These are phyloP conservation scores for Neurospora cerealis DNA, from an alignment of 495 filamentous ascomycete genomes.

Conservation along the genomic window DNA sequence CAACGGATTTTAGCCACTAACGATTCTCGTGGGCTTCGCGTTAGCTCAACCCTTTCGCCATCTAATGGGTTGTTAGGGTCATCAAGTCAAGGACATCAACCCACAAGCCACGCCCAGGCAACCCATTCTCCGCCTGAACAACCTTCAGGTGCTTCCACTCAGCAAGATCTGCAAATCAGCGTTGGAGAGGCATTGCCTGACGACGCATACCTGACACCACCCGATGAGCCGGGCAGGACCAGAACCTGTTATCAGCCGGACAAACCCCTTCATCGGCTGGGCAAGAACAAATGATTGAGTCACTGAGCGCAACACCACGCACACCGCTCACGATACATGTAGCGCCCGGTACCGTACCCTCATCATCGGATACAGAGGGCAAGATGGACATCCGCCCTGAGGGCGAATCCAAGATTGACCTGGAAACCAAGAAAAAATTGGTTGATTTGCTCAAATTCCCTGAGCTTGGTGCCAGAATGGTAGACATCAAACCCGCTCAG, in stretches of 20 bases:
- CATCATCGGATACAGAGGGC: not conserved
- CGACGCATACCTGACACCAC: not conserved
- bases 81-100: too few species aligned
- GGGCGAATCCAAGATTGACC: not conserved
- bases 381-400: not conserved
- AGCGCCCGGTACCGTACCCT: not conserved
- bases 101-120: not conserved
- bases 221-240: not conserved
- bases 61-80: too few species aligned
- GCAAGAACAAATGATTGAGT: not conserved
- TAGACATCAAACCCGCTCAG: not conserved
- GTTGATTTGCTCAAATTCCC: not conserved
- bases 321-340: not conserved
- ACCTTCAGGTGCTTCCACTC: not conserved
- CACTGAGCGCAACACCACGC: not conserved
- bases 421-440: not conserved
- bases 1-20: not conserved
- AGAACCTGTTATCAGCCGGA: not conserved
- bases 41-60: not conserved
- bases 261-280: not conserved
- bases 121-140: not conserved
- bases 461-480: not conserved
- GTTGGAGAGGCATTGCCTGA: not conserved
- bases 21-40: not conserved
- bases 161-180: not conserved